These are phyloP conservation scores for Centrapalus pauciflorus DNA, from an alignment of 129 eudicot species.

Conservation along the genomic window DNA sequence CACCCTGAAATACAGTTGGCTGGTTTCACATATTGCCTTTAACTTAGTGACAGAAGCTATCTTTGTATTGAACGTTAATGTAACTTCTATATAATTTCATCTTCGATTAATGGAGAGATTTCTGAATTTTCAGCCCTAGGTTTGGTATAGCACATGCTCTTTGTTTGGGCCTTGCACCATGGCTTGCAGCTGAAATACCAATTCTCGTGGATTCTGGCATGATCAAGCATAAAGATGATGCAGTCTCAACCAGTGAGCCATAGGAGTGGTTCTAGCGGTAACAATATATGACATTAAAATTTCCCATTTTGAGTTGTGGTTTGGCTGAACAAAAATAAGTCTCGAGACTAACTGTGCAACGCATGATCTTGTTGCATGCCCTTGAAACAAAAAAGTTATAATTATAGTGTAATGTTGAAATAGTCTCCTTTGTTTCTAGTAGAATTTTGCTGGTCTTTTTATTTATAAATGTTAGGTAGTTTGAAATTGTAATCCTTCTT, in stretches of 20 bases:
- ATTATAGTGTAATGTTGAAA: conserved; percentile 6
- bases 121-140: conserved; percentile 61
- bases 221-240: conserved; percentile 93
- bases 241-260: conserved; percentile 57
- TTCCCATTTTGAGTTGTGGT: conserved; percentile 1
- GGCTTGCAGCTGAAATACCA: conserved; percentile 98
- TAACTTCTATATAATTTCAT: neutral
- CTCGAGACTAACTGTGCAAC: conserved; percentile 10
- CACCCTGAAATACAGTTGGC: no score
- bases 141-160: conserved; percentile 99
- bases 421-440: conserved; percentile 2
- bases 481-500: no score
- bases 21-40: neutral
- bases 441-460: neutral
- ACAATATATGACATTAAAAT: neutral
- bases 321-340: conserved; percentile 21
- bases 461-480: no score
- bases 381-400: conserved; percentile 6
- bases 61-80: neutral
- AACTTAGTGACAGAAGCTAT: neutral
- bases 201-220: conserved; percentile 96
- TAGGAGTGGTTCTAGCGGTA: conserved; percentile 16
- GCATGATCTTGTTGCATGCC: conserved; percentile 7
- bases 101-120: neutral
- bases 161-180: conserved; percentile 98